Evolutionary conservation across 805 yeast genomes (phyloP).

Genomic region (Metschnikowia arizonensis): DNA sequence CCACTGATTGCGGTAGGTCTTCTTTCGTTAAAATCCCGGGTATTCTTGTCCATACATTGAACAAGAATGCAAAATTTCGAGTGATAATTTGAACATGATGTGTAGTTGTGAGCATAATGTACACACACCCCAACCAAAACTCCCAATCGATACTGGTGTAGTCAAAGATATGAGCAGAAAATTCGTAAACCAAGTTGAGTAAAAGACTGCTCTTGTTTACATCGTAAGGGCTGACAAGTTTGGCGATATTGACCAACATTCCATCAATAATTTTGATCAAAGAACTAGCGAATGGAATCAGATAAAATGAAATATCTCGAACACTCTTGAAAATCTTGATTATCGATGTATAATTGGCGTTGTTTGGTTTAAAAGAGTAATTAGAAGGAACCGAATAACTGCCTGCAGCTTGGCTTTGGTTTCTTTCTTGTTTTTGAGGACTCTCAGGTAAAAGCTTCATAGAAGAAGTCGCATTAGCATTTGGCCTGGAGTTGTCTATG

Average conservation of each 20-base stretch:
- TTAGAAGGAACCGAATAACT: constrained; percentile 5
- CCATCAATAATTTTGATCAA: constrained; percentile 28
- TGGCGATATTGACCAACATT: constrained; percentile 34
- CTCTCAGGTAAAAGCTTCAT: constrained; percentile 1
- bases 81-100: constrained; percentile 60
- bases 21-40: constrained; percentile 36
- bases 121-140: constrained; percentile 65
- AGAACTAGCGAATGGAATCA: constrained; percentile 18
- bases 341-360: constrained; percentile 36
- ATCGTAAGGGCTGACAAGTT: constrained; percentile 34
- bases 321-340: constrained; percentile 36
- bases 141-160: constrained; percentile 55
- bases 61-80: constrained; percentile 61
- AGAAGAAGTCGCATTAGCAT: constrained; percentile 5
- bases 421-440: background rate
- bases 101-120: constrained; percentile 54
- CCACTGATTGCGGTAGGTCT: constrained; percentile 4
- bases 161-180: constrained; percentile 30
- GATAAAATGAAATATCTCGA: constrained; percentile 31
- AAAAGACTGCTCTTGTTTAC: constrained; percentile 36
- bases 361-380: constrained; percentile 24
- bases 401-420: constrained; percentile 4
- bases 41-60: constrained; percentile 69
- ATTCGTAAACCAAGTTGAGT: constrained; percentile 40
- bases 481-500: constrained; percentile 4